Evolutionary conservation across 2,329 filamentous ascomycete genomes (phyloP).

Genomic region (Trichothecium roseum): DNA sequence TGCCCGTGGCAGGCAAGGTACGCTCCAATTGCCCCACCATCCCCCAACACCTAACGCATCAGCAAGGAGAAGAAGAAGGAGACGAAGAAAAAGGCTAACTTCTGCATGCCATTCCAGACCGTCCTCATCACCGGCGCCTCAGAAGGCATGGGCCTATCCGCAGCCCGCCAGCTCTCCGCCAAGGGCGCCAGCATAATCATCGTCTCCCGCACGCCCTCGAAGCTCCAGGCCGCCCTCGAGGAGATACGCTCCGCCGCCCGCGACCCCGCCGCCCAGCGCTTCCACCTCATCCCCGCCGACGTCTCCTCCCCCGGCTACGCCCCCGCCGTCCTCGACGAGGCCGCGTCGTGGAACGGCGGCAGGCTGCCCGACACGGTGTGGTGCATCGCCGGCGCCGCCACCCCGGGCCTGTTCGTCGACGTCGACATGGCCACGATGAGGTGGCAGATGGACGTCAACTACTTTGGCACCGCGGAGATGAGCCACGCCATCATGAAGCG

Average conservation of each 20-base stretch:
- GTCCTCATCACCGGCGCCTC: slow-evolving; percentile 84
- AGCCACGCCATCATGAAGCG: slow-evolving; percentile 66
- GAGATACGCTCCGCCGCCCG: slow-evolving; percentile 59
- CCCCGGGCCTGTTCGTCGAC: slow-evolving; percentile 69
- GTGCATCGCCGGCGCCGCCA: slow-evolving; percentile 71
- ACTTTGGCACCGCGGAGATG: slow-evolving; percentile 78
- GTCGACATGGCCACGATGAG: slow-evolving; percentile 56
- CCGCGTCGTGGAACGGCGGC: slow-evolving; percentile 68
- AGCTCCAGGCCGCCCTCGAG: slow-evolving; percentile 61
- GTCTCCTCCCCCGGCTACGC: slow-evolving; percentile 63
- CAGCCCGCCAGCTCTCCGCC: slow-evolving; percentile 61
- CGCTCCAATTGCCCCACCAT: slow-evolving; percentile 10
- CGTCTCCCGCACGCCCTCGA: slow-evolving; percentile 65
- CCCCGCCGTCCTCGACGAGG: slow-evolving; percentile 57
- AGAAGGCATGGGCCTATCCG: slow-evolving; percentile 78
- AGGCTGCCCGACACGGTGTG: slow-evolving; percentile 75
- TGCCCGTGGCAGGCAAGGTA: slow-evolving; percentile 79
- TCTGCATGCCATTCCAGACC: slow-evolving; percentile 46
- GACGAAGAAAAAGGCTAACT: slow-evolving; percentile 3
- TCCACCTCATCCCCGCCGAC: slow-evolving; percentile 77
- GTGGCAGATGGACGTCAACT: slow-evolving; percentile 85
- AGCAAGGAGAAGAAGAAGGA: slow-evolving; percentile 3
- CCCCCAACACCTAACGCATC: no score
- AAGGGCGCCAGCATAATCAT: slow-evolving; percentile 84
- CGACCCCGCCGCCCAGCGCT: slow-evolving; percentile 58